Percentiles rank a stretch among this genome's conserved stretches.
Evolutionary conservation across 2,329 filamentous ascomycete genomes (phyloP).

Genomic region (Pseudogymnoascus pannorum): DNA sequence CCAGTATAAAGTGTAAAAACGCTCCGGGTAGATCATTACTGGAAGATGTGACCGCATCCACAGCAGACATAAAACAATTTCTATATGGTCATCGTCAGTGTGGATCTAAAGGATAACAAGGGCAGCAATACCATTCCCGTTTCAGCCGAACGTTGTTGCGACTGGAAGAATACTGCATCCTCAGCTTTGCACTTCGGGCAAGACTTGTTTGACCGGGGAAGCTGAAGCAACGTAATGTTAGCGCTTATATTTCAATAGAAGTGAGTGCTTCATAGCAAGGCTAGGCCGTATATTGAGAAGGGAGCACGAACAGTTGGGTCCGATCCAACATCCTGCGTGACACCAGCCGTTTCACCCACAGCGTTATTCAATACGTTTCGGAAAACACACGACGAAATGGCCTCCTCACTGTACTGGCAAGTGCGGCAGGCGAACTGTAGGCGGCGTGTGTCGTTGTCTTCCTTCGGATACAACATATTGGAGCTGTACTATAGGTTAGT

Average conservation of each 20-base stretch:
- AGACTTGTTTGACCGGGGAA: slow-evolving; percentile 78
- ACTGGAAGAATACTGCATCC: slow-evolving; percentile 98
- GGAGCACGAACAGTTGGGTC: slow-evolving; percentile 91
- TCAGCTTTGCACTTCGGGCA: slow-evolving; percentile 80
- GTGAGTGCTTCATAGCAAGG: slow-evolving; percentile 34
- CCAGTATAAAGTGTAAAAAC: background rate
- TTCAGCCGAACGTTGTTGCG: slow-evolving; percentile 90
- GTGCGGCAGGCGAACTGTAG: slow-evolving; percentile 95
- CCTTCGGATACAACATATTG: slow-evolving; percentile 96
- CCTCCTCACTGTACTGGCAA: slow-evolving; percentile 84
- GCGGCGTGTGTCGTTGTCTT: slow-evolving; percentile 75
- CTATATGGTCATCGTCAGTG: slow-evolving; percentile 38
- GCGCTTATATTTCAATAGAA: background rate
- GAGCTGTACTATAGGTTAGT: slow-evolving; percentile 47
- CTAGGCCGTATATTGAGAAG: slow-evolving; percentile 40
- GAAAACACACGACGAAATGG: slow-evolving; percentile 85
- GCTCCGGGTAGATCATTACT: slow-evolving; percentile 30
- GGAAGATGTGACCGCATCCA: slow-evolving; percentile 83
- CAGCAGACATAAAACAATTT: slow-evolving; percentile 94
- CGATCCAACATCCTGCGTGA: slow-evolving; percentile 92
- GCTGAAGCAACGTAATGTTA: slow-evolving; percentile 48
- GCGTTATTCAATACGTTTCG: slow-evolving; percentile 89
- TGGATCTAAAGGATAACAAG: background rate
- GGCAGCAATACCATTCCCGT: slow-evolving; percentile 88
- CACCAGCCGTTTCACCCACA: slow-evolving; percentile 90